Evolutionary conservation across 371 early-diverging fungal genomes (phyloP).

Genomic region (Dinochytrium kinnereticum): DNA sequence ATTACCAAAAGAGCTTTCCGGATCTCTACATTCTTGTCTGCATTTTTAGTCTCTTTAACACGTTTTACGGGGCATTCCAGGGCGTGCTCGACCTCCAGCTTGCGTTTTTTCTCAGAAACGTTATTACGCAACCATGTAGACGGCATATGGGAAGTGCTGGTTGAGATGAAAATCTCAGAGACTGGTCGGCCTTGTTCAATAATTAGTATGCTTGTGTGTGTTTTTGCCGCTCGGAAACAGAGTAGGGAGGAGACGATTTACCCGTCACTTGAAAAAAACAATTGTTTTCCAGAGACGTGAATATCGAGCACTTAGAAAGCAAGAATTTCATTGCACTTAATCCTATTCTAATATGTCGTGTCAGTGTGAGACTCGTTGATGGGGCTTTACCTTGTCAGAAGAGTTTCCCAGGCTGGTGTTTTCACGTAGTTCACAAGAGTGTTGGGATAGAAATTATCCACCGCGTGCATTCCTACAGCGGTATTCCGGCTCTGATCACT

Average conservation of each 20-base stretch:
- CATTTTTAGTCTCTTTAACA: too few relatives aligned
- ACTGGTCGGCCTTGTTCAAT: background rate
- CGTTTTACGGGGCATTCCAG: too few relatives aligned
- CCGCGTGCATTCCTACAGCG: slow-evolving; percentile 32
- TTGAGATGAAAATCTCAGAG: too few relatives aligned
- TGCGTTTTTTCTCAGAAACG: background rate
- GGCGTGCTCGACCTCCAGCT: too few relatives aligned
- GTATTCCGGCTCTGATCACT: slow-evolving; percentile 13
- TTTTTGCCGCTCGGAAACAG: too few relatives aligned
- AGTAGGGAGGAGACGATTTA: too few relatives aligned
- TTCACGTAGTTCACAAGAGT: slow-evolving; percentile 43
- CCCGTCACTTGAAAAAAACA: slow-evolving; percentile 47
- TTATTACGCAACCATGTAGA: background rate
- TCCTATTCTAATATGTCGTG: slow-evolving; percentile 37
- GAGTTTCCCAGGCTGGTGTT: slow-evolving; percentile 33
- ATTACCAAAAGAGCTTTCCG: background rate
- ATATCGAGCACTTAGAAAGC: slow-evolving; percentile 37
- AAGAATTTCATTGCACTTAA: slow-evolving; percentile 40
- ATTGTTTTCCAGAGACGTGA: slow-evolving; percentile 25
- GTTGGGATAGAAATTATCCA: slow-evolving; percentile 49
- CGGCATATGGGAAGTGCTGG: too few relatives aligned
- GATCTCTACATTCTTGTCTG: background rate
- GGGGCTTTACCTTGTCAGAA: slow-evolving; percentile 33
- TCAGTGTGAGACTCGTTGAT: background rate
- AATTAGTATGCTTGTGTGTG: too few relatives aligned